Evolutionary conservation across 2,329 filamentous ascomycete species (phyloP).

Genomic region (Cylindrodendrum hubeiense): DNA sequence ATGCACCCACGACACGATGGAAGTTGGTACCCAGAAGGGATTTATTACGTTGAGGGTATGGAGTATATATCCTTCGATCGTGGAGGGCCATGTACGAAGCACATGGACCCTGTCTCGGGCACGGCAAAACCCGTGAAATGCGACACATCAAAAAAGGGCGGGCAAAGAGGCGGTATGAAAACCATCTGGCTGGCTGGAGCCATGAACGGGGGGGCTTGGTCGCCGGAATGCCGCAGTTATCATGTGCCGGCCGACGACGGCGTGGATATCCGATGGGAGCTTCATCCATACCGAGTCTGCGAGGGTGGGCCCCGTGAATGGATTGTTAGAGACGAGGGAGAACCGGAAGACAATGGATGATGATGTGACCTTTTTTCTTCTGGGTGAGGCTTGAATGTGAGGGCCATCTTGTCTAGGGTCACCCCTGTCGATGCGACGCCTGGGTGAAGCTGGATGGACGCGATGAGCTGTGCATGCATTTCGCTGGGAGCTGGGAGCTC

Average conservation of each 20-base stretch:
- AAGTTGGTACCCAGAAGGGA: not conserved
- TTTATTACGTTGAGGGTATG: not conserved
- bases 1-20: not conserved
- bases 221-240: not conserved
- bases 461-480: constrained; percentile 15
- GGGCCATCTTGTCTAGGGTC: constrained; percentile 1
- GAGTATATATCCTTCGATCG: not conserved
- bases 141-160: not conserved
- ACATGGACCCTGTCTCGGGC: not conserved
- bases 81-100: not conserved
- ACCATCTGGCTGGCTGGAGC: not conserved
- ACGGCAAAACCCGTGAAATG: not conserved
- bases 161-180: not conserved
- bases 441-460: constrained; percentile 6
- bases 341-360: not conserved
- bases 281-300: not conserved
- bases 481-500: constrained; percentile 3
- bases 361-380: not conserved
- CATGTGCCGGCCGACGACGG: not conserved
- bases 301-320: not conserved
- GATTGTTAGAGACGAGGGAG: not conserved
- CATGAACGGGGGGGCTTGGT: not conserved
- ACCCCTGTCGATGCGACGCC: constrained; percentile 17
- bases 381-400: not conserved
- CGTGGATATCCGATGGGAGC: not conserved